Percentiles rank a stretch among this genome's conserved stretches.
phyloP scores from a whole-genome alignment of 1,284 basidiomycete genomes.

The Phaffia rhodozyma region DNA sequence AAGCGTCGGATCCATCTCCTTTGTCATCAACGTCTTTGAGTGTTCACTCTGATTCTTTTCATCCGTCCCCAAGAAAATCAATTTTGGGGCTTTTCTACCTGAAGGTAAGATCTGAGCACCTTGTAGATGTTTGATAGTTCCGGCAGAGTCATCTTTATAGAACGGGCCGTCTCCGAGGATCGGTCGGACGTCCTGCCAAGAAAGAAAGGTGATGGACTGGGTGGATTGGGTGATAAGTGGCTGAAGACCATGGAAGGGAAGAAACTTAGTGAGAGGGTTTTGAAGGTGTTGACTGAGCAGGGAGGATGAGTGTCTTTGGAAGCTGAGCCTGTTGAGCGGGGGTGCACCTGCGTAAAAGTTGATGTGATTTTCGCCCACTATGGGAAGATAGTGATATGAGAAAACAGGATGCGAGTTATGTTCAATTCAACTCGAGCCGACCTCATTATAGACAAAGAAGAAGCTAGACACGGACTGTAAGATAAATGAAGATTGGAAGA shows the following conservation, averaged over 20 bases:
- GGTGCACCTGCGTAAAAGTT: slow-evolving; percentile 19
- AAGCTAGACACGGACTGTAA: too few relatives aligned
- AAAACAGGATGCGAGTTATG: too few relatives aligned
- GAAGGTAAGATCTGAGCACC: slow-evolving; percentile 13
- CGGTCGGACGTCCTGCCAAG: slow-evolving; percentile 44
- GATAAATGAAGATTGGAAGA: too few relatives aligned
- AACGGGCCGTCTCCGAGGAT: slow-evolving; percentile 42
- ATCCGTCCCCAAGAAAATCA: slow-evolving; percentile 67
- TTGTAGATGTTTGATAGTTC: slow-evolving; percentile 32
- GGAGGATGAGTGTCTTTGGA: slow-evolving; percentile 58
- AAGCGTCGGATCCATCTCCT: slow-evolving; percentile 37
- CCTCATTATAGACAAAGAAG: too few relatives aligned
- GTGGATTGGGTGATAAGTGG: slow-evolving; percentile 43
- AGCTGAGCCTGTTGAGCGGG: slow-evolving; percentile 73
- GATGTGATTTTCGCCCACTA: too few relatives aligned
- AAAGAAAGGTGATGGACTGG: slow-evolving; percentile 42
- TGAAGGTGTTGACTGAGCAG: slow-evolving; percentile 57
- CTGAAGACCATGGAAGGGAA: slow-evolving; percentile 55
- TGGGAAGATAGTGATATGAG: too few relatives aligned
- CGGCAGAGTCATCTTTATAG: slow-evolving; percentile 54
- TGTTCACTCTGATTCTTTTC: slow-evolving; percentile 41
- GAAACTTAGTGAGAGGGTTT: slow-evolving; percentile 52
- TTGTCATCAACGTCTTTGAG: slow-evolving; percentile 43
- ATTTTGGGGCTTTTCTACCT: slow-evolving; percentile 28
- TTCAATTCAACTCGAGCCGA: too few relatives aligned